These are phyloP conservation scores for Mollisia scopiformis DNA, from an alignment of 2,329 filamentous ascomycete genomes.

Conservation along the genomic window DNA sequence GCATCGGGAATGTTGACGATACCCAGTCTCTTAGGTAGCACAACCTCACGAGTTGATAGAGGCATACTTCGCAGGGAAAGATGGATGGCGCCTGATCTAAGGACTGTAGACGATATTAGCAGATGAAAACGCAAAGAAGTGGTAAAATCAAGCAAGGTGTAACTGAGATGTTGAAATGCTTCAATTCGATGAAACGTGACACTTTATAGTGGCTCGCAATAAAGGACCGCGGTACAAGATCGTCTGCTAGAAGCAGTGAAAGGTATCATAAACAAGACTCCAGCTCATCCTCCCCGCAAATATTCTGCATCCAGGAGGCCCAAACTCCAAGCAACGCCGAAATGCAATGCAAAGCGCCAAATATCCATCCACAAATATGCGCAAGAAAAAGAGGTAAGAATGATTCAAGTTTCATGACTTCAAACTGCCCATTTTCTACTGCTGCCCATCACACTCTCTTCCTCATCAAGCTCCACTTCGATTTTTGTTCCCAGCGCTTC, in stretches of 20 bases:
- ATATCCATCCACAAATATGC: slow-evolving; percentile 13
- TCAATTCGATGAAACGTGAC: not conserved
- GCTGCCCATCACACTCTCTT: slow-evolving; percentile 1
- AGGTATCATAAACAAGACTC: not conserved
- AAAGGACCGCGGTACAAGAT: not conserved
- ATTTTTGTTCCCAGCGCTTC: slow-evolving; percentile 77
- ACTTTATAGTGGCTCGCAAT: not conserved
- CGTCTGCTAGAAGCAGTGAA: not conserved
- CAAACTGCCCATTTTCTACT: slow-evolving; percentile 12
- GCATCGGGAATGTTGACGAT: not conserved
- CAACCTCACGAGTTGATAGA: no score
- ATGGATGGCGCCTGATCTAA: no score
- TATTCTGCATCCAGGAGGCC: not conserved
- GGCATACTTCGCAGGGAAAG: no score
- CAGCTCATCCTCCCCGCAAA: not conserved
- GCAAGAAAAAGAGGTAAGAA: not conserved
- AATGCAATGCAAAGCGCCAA: slow-evolving; percentile 1
- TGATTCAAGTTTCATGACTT: not conserved
- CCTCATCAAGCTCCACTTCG: slow-evolving; percentile 32
- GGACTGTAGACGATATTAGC: no score
- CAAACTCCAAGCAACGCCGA: not conserved
- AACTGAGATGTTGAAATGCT: not conserved
- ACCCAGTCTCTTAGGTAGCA: not conserved
- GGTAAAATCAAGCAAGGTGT: not conserved
- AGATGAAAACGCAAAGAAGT: no score